Evolutionary conservation across 495 filamentous ascomycete species (phyloP).

Genomic region (Penicillium malachiteum): DNA sequence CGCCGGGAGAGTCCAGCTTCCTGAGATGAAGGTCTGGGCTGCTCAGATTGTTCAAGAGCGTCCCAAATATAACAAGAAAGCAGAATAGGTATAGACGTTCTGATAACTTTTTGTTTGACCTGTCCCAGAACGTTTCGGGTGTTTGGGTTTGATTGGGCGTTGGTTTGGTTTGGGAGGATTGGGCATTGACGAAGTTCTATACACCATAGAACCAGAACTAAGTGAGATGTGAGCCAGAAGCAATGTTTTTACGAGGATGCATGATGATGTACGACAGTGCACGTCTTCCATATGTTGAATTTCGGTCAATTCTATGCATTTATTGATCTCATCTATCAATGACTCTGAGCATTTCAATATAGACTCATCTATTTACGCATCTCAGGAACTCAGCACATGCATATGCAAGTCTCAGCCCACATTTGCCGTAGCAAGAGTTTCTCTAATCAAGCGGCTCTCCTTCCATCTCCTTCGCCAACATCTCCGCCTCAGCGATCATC

Average conservation of each 20-base stretch:
- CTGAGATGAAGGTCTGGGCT: constrained; percentile 79
- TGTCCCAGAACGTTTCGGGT: not conserved
- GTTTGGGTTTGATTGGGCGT: constrained; percentile 11
- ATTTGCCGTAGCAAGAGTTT: too few relatives aligned
- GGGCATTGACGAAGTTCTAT: constrained; percentile 11
- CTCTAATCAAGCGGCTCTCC: constrained; percentile 25
- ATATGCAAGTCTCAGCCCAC: too few relatives aligned
- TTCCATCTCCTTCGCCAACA: constrained; percentile 41
- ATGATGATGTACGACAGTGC: constrained; percentile 17
- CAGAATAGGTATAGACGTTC: too few relatives aligned
- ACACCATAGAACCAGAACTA: constrained; percentile 17
- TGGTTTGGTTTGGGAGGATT: constrained; percentile 9
- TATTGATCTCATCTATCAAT: not conserved
- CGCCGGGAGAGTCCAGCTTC: constrained; percentile 64
- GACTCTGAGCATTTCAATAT: not conserved
- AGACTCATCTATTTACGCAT: not conserved
- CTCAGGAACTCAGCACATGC: too few relatives aligned
- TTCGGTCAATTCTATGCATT: not conserved
- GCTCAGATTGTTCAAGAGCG: constrained; percentile 74
- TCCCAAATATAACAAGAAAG: constrained; percentile 35
- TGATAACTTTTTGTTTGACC: too few relatives aligned
- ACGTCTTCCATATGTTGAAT: not conserved
- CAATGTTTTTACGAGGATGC: constrained; percentile 17
- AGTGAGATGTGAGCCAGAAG: not conserved
- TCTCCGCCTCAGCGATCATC: constrained; percentile 75